Evolutionary conservation across 2,329 filamentous ascomycete species (phyloP).

Genomic region (Penicillium nordicum): DNA sequence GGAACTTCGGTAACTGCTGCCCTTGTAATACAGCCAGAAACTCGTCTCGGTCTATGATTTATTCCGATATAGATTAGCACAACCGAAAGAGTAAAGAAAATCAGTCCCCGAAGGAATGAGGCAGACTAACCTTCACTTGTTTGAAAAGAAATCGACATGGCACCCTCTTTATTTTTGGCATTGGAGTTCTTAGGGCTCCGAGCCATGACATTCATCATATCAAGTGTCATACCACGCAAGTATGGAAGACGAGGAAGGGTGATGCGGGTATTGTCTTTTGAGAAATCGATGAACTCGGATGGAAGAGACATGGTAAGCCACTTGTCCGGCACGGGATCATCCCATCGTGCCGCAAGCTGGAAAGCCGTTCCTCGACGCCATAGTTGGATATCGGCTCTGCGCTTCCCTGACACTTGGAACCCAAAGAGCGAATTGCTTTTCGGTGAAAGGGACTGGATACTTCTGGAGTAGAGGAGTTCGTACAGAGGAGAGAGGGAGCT

Average conservation of each 20-base stretch:
- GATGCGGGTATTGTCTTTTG: conserved; percentile 23
- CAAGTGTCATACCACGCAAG: conserved; percentile 25
- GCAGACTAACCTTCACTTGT: conserved; percentile 19
- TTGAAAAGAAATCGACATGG: conserved; percentile 28
- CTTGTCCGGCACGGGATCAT: conserved; percentile 25
- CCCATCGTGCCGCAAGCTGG: conserved; percentile 29
- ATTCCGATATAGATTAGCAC: neutral
- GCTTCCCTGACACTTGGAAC: conserved; percentile 26
- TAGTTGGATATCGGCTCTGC: conserved; percentile 28
- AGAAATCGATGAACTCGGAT: conserved; percentile 8
- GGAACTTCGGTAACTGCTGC: conserved; percentile 3
- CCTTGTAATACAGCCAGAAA: conserved; percentile 17
- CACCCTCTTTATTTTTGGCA: conserved; percentile 16
- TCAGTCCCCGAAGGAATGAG: too few species aligned
- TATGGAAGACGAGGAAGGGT: conserved; percentile 21
- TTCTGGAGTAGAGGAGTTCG: conserved; percentile 29
- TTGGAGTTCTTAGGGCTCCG: conserved; percentile 23
- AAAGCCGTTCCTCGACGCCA: conserved; percentile 26
- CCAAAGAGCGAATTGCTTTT: conserved; percentile 24
- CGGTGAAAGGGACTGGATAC: conserved; percentile 25
- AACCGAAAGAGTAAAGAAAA: neutral
- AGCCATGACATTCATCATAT: conserved; percentile 29
- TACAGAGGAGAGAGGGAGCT: conserved; percentile 26
- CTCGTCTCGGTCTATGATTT: conserved; percentile 17
- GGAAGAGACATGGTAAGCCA: conserved; percentile 30